A percentile compares a stretch with the other conserved stretches of the same genome.
phyloP scores from a whole-genome alignment of 257 asterid species.

The Solanum sitiens region DNA sequence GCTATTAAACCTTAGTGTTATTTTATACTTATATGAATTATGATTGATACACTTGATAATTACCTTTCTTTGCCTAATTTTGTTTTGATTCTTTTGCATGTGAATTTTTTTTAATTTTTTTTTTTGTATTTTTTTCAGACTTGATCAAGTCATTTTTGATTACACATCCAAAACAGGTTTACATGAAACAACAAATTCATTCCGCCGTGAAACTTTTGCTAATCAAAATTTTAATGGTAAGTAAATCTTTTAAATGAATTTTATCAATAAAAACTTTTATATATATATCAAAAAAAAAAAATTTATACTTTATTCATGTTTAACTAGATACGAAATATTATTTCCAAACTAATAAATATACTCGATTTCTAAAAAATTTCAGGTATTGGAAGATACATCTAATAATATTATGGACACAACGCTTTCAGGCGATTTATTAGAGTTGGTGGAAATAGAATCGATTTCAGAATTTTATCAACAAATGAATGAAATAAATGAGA shows the following conservation, averaged over 20 bases:
- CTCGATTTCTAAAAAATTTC: too few relatives aligned
- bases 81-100: background rate
- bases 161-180: slow-evolving; percentile 17
- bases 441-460: background rate
- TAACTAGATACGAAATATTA: background rate
- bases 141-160: slow-evolving; percentile 23
- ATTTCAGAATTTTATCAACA: too few relatives aligned
- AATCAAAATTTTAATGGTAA: slow-evolving; percentile 10
- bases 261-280: background rate
- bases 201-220: slow-evolving; percentile 14
- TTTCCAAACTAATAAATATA: background rate
- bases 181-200: slow-evolving; percentile 12
- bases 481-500: background rate
- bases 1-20: background rate
- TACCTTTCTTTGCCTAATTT: background rate
- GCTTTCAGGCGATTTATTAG: background rate
- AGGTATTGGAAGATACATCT: background rate
- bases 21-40: background rate
- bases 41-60: background rate
- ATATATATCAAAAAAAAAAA: background rate
- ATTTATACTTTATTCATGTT: background rate
- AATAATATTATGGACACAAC: background rate
- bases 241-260: background rate
- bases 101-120: background rate
- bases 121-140: slow-evolving; percentile 14